Percentiles rank a stretch among this genome's conserved stretches.
phyloP scores from a whole-genome alignment of 352 stramenopile species.

The Phytophthora chlamydospora region DNA sequence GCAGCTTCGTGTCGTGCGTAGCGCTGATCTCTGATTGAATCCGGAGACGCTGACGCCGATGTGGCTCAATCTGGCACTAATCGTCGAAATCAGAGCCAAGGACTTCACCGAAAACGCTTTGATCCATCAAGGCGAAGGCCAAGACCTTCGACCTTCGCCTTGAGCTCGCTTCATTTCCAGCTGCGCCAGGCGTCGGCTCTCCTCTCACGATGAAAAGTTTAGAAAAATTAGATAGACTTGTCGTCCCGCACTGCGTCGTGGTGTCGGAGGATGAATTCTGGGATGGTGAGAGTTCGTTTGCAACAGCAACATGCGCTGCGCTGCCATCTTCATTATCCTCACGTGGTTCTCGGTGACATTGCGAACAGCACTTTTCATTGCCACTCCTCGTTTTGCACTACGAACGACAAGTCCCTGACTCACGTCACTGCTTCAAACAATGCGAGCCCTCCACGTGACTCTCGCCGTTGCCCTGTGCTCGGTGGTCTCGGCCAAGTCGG shows the following conservation, averaged over 20 bases:
- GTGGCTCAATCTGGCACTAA: neutral
- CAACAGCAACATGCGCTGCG: constrained; percentile 3
- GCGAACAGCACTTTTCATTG: neutral
- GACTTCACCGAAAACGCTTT: neutral
- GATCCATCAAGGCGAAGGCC: too few relatives aligned
- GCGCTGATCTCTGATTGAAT: neutral
- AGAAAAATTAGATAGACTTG: neutral
- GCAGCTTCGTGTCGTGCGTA: neutral
- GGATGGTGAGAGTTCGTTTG: constrained; percentile 10
- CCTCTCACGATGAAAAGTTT: constrained; percentile 1
- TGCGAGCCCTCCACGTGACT: constrained; percentile 4
- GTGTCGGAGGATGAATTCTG: neutral
- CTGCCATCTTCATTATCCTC: constrained; percentile 5
- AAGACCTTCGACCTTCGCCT: neutral
- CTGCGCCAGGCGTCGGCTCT: neutral
- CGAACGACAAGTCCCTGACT: neutral
- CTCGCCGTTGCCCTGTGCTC: constrained; percentile 4
- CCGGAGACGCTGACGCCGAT: neutral
- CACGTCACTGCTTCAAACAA: neutral
- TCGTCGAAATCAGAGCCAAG: constrained; percentile 1
- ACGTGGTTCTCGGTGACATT: too few relatives aligned
- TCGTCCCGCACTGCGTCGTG: neutral
- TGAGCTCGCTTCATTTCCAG: neutral
- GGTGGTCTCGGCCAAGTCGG: constrained; percentile 6
- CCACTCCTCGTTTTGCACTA: neutral